Conservation (phyloP, 2,329 filamentous ascomycete genomes). For the Xylariaceae sp. region DNA sequence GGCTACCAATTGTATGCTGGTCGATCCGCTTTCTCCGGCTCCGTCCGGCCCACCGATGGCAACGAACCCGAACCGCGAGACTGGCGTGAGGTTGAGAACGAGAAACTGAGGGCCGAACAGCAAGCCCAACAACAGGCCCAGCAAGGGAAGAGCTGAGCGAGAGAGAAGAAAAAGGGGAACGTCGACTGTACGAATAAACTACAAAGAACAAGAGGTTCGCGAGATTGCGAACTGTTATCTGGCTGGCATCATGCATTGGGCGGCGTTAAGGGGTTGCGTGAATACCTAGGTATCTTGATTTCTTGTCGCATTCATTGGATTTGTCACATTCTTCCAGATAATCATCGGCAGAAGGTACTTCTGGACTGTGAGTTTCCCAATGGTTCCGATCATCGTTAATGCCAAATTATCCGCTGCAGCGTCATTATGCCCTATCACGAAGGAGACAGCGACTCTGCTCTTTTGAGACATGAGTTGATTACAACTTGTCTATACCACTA, state of each 20-base stretch:
- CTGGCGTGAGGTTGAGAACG: constrained; percentile 61
- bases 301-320: neutral
- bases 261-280: constrained; percentile 22
- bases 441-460: neutral
- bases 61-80: constrained; percentile 57
- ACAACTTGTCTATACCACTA: neutral
- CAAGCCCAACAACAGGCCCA: constrained; percentile 16
- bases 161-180: neutral
- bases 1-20: constrained; percentile 76
- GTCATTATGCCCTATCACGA: neutral
- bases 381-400: neutral
- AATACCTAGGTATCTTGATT: constrained; percentile 9
- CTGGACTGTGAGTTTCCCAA: neutral
- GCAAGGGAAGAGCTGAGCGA: constrained; percentile 24
- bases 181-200: constrained; percentile 6
- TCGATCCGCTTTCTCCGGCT: constrained; percentile 60
- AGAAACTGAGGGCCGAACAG: constrained; percentile 46
- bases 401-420: neutral
- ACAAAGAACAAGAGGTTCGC: neutral
- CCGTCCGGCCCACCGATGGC: constrained; percentile 60
- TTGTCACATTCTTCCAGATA: neutral
- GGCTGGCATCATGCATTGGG: constrained; percentile 24
- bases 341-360: neutral
- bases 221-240: constrained; percentile 1
- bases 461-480: neutral